Percentiles rank a stretch among this genome's conserved stretches.
Evolutionary conservation across 1,284 basidiomycete genomes (phyloP).

Genomic region (Boletus subluridellus): DNA sequence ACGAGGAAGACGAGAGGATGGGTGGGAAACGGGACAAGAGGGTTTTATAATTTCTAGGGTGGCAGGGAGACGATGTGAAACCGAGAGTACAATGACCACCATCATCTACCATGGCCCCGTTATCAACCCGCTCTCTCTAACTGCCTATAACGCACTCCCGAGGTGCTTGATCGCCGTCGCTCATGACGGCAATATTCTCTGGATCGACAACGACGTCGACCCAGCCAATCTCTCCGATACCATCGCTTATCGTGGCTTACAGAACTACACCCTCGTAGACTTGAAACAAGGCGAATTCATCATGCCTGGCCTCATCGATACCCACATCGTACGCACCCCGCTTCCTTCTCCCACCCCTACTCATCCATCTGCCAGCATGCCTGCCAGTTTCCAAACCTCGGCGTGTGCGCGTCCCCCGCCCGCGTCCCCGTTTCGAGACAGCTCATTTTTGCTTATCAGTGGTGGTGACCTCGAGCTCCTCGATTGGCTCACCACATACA

Average conservation of each 20-base stretch:
- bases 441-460: slow-evolving; percentile 37
- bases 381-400: slow-evolving; percentile 83
- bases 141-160: slow-evolving; percentile 52
- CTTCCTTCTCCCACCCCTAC: neutral
- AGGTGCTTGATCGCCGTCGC: slow-evolving; percentile 60
- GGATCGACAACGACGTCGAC: slow-evolving; percentile 59
- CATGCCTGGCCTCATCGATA: slow-evolving; percentile 87
- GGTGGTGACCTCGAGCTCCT: slow-evolving; percentile 83
- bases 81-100: slow-evolving; percentile 24
- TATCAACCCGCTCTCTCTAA: slow-evolving; percentile 61
- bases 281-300: slow-evolving; percentile 74
- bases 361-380: slow-evolving; percentile 61
- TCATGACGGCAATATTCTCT: slow-evolving; percentile 59
- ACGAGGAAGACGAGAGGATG: slow-evolving; percentile 3
- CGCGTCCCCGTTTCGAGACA: neutral
- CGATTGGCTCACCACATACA: slow-evolving; percentile 84
- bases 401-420: slow-evolving; percentile 47
- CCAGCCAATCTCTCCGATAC: slow-evolving; percentile 42
- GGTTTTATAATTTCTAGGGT: slow-evolving; percentile 30
- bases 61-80: slow-evolving; percentile 5
- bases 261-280: slow-evolving; percentile 22
- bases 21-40: slow-evolving; percentile 32
- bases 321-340: slow-evolving; percentile 66
- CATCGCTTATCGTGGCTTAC: slow-evolving; percentile 42
- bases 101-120: slow-evolving; percentile 67